Evolutionary conservation across 768 basidiomycete genomes (phyloP).

Genomic region (Leucosporidium scottii): DNA sequence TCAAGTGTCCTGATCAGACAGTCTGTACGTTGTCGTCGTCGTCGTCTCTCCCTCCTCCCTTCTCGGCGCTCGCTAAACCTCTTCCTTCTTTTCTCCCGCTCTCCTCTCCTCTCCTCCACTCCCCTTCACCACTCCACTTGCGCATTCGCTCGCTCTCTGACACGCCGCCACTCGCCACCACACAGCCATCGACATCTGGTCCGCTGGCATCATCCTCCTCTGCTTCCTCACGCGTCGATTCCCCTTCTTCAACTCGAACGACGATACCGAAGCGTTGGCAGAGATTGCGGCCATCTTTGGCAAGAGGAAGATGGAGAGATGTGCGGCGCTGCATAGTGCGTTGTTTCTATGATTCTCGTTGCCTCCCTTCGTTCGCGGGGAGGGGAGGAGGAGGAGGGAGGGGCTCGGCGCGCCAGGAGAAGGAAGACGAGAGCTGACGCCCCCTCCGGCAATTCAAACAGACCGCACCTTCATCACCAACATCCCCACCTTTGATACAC

Average conservation of each 20-base stretch:
- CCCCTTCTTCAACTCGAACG: slow-evolving; percentile 85
- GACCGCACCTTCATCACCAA: slow-evolving; percentile 88
- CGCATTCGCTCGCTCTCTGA: not conserved
- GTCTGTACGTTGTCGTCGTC: slow-evolving; percentile 56
- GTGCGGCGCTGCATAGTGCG: slow-evolving; percentile 82
- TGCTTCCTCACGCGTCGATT: slow-evolving; percentile 90
- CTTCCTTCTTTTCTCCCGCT: no score
- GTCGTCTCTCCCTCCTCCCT: no score
- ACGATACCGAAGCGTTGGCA: slow-evolving; percentile 92
- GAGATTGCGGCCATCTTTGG: slow-evolving; percentile 87
- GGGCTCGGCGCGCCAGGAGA: not conserved
- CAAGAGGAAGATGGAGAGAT: slow-evolving; percentile 68
- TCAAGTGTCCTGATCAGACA: slow-evolving; percentile 89
- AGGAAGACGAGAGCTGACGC: not conserved
- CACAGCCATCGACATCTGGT: slow-evolving; percentile 93
- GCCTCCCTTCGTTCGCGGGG: not conserved
- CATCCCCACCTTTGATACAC: slow-evolving; percentile 63
- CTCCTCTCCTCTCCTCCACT: not conserved
- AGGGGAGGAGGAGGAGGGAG: no score
- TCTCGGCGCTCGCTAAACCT: no score
- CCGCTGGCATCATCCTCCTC: slow-evolving; percentile 81
- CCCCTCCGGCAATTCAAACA: slow-evolving; percentile 40
- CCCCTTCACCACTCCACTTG: not conserved
- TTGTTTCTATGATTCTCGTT: slow-evolving; percentile 10
- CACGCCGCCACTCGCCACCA: not conserved